Evolutionary conservation across 768 basidiomycete species (phyloP).

Genomic region (Tricholoma matsutake): DNA sequence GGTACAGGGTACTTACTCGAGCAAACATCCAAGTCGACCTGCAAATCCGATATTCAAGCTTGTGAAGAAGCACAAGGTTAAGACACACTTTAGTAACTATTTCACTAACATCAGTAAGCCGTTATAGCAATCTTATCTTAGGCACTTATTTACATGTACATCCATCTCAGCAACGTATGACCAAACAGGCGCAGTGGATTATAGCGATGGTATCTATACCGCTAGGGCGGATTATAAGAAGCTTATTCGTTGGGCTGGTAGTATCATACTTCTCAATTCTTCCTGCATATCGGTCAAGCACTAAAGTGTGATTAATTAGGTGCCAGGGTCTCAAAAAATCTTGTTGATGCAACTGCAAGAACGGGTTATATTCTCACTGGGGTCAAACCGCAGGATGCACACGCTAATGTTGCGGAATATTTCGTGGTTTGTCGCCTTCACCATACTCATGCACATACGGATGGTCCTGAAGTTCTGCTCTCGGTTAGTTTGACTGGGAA

Average conservation of each 20-base stretch:
- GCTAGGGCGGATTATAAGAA: conserved; percentile 38
- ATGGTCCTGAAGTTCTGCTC: background rate
- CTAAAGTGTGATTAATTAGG: conserved; percentile 27
- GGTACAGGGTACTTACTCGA: conserved; percentile 50
- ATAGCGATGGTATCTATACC: conserved; percentile 39
- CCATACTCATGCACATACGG: background rate
- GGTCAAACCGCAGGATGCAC: conserved; percentile 39
- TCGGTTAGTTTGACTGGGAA: conserved; percentile 41
- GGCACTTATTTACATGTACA: background rate
- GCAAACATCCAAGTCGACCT: conserved; percentile 43
- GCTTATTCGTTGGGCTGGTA: conserved; percentile 47
- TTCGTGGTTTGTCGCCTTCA: conserved; percentile 39
- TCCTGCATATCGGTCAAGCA: background rate
- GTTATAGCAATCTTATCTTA: background rate
- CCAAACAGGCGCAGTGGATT: conserved; percentile 46
- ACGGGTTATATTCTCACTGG: conserved; percentile 54
- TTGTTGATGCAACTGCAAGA: conserved; percentile 53
- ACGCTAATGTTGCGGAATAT: conserved; percentile 56
- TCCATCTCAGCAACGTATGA: conserved; percentile 50
- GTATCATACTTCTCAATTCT: conserved; percentile 21
- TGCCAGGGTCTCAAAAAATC: conserved; percentile 37
- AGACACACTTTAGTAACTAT: conserved; percentile 42
- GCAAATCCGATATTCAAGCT: conserved; percentile 60
- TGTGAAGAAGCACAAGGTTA: conserved; percentile 52
- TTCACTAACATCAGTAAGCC: conserved; percentile 43